Percentiles rank a stretch among this genome's conserved stretches.
Evolutionary conservation across 139 green algal species (phyloP).

Genomic region (Auxenochlorella pyrenoidosa): DNA sequence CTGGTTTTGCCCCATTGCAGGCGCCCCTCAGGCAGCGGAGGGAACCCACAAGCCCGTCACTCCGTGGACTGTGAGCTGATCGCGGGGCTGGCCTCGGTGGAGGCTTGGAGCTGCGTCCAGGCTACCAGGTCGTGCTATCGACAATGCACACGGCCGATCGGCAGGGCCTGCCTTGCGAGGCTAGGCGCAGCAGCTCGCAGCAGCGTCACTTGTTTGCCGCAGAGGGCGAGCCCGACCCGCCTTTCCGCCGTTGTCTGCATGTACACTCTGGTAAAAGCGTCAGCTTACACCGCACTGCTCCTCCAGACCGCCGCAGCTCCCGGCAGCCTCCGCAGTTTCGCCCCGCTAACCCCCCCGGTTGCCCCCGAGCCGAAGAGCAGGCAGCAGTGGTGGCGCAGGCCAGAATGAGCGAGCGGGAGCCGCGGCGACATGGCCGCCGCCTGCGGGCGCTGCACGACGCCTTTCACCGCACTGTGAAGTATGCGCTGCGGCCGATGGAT

Average conservation of each 20-base stretch:
- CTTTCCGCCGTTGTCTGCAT: no score
- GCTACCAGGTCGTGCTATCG: neutral
- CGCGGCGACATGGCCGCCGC: slow-evolving; percentile 12
- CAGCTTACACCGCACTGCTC: neutral
- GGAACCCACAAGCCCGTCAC: no score
- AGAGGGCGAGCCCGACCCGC: no score
- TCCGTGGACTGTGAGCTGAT: neutral
- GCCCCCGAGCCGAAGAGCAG: neutral
- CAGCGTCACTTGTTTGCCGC: neutral
- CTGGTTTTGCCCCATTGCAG: slow-evolving; percentile 35
- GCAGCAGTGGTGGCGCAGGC: neutral
- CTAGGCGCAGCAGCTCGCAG: neutral
- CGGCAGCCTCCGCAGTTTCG: neutral
- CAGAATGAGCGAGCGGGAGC: neutral
- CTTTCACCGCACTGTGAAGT: slow-evolving; percentile 48
- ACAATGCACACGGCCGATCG: neutral
- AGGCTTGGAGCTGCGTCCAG: neutral
- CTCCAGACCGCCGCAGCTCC: no score
- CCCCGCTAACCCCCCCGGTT: no score
- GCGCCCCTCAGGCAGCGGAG: neutral
- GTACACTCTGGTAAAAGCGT: no score
- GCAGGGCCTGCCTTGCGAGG: neutral
- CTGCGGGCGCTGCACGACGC: slow-evolving; percentile 36
- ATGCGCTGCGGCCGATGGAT: slow-evolving; percentile 30
- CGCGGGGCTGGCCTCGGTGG: neutral